These are phyloP conservation scores for Apiotrichum mycotoxinovorans DNA, from an alignment of 1,284 basidiomycete species.

Conservation along the genomic window DNA sequence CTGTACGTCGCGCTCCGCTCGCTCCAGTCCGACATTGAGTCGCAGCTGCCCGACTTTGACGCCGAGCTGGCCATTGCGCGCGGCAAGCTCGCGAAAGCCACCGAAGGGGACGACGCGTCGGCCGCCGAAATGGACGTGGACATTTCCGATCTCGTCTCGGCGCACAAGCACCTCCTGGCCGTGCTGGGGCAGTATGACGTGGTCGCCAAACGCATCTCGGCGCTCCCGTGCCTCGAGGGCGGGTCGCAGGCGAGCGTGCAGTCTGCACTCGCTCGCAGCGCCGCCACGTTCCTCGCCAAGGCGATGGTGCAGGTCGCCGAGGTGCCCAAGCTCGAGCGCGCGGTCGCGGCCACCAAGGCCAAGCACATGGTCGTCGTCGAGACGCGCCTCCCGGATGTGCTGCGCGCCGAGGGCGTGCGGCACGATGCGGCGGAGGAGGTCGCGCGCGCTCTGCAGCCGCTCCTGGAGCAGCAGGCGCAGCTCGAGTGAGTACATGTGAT, in stretches of 20 bases:
- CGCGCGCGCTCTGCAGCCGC: slow-evolving; percentile 69
- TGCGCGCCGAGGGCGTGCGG: slow-evolving; percentile 22
- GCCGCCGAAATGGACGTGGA: slow-evolving; percentile 38
- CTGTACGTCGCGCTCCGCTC: slow-evolving; percentile 70
- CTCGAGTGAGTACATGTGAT: slow-evolving; percentile 59
- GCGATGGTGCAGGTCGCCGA: slow-evolving; percentile 56
- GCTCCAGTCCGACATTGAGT: slow-evolving; percentile 73
- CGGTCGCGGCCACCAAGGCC: slow-evolving; percentile 22
- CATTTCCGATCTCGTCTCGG: slow-evolving; percentile 58
- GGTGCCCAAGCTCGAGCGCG: slow-evolving; percentile 59
- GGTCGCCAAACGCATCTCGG: slow-evolving; percentile 76
- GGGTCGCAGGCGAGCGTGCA: slow-evolving; percentile 81
- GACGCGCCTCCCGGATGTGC: slow-evolving; percentile 29
- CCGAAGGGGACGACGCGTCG: neutral
- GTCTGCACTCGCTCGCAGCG: slow-evolving; percentile 70
- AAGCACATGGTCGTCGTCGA: slow-evolving; percentile 31
- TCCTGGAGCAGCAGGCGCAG: slow-evolving; percentile 84
- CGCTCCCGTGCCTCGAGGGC: slow-evolving; percentile 62
- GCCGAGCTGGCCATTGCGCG: slow-evolving; percentile 59
- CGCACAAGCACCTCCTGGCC: slow-evolving; percentile 74
- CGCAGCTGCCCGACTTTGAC: slow-evolving; percentile 65
- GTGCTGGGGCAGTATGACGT: slow-evolving; percentile 84
- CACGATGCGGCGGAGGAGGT: slow-evolving; percentile 56
- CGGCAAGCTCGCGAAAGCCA: neutral
- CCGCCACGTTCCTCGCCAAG: slow-evolving; percentile 77